Conservation (phyloP, 805 yeast species). For the Kazachstania taianensis region DNA sequence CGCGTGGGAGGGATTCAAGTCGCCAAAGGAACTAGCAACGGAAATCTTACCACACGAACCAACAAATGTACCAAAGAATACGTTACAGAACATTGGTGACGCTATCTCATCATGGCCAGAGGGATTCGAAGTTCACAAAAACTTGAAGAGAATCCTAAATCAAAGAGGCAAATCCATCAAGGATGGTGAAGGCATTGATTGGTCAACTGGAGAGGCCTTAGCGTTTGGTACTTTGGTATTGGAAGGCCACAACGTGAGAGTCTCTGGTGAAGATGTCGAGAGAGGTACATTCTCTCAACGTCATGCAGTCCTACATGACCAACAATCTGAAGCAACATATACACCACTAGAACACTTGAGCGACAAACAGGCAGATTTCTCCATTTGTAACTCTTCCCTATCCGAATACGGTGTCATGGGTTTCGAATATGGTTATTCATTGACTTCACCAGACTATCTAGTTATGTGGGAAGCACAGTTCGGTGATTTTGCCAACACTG, state of each 20-base stretch:
- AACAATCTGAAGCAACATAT: conserved; percentile 69
- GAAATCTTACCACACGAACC: conserved; percentile 94
- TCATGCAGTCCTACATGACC: conserved; percentile 97
- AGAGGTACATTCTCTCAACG: conserved; percentile 99
- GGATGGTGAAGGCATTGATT: conserved; percentile 89
- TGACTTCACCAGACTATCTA: conserved; percentile 92
- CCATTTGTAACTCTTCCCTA: conserved; percentile 85
- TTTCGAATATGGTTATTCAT: conserved; percentile 96
- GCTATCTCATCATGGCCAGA: conserved; percentile 77
- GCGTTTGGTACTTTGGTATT: conserved; percentile 87
- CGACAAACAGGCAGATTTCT: conserved; percentile 77
- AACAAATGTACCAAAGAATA: conserved; percentile 70
- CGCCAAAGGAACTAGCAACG: conserved; percentile 92
- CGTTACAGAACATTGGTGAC: conserved; percentile 68
- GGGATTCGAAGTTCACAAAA: conserved; percentile 83
- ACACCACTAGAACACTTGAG: conserved; percentile 76
- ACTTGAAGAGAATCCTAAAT: conserved; percentile 87
- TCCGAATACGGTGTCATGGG: conserved; percentile 99
- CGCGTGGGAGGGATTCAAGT: conserved; percentile 98
- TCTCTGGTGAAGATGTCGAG: conserved; percentile 99
- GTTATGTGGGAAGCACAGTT: conserved; percentile 99
- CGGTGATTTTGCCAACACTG: conserved; percentile 99
- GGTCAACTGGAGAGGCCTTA: conserved; percentile 99
- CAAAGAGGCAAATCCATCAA: conserved; percentile 80
- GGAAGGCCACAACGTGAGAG: conserved; percentile 95